These are phyloP conservation scores for Forsythia viridissima DNA, from an alignment of 257 asterid genomes.

Conservation along the genomic window DNA sequence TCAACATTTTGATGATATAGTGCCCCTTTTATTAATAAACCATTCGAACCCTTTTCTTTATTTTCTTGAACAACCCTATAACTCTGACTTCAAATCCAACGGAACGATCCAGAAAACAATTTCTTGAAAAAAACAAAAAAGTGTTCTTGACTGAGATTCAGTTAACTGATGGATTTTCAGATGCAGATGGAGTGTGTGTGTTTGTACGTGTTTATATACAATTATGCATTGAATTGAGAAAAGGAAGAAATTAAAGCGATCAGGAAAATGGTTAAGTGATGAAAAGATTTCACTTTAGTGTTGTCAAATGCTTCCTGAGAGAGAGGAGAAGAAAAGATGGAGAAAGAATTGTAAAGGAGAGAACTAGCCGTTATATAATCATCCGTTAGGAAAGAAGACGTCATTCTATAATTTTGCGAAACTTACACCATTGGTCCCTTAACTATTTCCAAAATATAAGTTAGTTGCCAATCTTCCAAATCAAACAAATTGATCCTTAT, in stretches of 20 bases:
- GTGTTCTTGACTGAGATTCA: not conserved
- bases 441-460: too few species aligned
- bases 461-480: too few species aligned
- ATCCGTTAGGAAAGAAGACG: not conserved
- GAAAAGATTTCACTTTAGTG: not conserved
- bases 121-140: not conserved
- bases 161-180: too few species aligned
- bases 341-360: not conserved
- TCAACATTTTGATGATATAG: slow-evolving; percentile 22
- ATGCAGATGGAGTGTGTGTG: too few species aligned
- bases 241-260: not conserved
- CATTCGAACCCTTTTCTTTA: slow-evolving; percentile 4
- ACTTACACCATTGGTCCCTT: too few species aligned
- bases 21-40: not conserved
- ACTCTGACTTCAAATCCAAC: not conserved
- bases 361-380: not conserved
- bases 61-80: not conserved
- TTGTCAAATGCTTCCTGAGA: not conserved
- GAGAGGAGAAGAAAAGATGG: not conserved
- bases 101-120: too few species aligned
- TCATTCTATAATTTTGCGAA: too few species aligned
- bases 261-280: not conserved
- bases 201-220: too few species aligned
- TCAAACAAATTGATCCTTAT: too few species aligned
- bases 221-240: too few species aligned